Conservation (phyloP, 305 asterid genomes). For the Rubia balearica region DNA sequence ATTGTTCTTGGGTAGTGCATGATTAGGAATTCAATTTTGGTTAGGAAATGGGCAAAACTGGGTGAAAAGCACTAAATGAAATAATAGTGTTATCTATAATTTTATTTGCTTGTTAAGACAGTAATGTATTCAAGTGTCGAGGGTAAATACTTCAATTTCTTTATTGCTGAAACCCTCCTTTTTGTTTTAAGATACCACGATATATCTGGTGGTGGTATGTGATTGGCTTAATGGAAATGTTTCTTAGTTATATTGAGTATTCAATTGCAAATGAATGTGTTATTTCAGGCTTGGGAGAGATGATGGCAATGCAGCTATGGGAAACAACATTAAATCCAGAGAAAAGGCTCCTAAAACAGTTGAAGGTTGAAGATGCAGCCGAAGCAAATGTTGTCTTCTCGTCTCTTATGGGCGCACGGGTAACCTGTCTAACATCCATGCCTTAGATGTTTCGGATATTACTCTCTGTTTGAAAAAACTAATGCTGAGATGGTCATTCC, state of each 20-base stretch:
- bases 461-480: background rate
- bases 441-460: background rate
- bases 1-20: background rate
- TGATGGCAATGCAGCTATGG: conserved; percentile 98
- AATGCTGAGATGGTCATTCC: background rate
- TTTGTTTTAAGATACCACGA: background rate
- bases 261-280: background rate
- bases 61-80: background rate
- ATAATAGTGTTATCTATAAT: background rate
- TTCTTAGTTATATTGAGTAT: background rate
- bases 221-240: background rate
- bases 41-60: background rate
- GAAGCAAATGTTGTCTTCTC: conserved; percentile 83
- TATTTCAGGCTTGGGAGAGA: conserved; percentile 86
- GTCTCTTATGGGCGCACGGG: conserved; percentile 93
- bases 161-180: background rate
- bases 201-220: background rate
- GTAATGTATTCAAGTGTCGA: background rate
- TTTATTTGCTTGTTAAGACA: background rate
- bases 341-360: conserved; percentile 65
- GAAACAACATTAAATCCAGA: conserved; percentile 91
- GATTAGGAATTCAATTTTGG: background rate
- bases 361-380: conserved; percentile 81
- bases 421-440: conserved; percentile 24
- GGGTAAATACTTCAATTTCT: background rate